Conservation (phyloP, 305 asterid genomes). For the Fraxinus angustifolia region DNA sequence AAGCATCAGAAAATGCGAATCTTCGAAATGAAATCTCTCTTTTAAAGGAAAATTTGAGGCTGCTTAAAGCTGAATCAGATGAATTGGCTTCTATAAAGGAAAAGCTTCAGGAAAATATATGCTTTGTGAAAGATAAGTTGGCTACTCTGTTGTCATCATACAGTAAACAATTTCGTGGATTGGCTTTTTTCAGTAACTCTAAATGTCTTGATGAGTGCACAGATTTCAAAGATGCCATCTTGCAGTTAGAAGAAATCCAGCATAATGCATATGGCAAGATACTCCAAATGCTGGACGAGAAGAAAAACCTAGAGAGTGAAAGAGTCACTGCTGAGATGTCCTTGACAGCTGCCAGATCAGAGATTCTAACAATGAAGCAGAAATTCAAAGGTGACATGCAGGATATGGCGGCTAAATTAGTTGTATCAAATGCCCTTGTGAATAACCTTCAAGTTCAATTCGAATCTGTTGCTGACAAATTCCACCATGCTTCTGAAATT, state of each 20-base stretch:
- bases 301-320: slow-evolving; percentile 54
- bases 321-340: slow-evolving; percentile 51
- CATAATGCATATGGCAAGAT: slow-evolving; percentile 38
- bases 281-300: slow-evolving; percentile 59
- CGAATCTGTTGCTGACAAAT: slow-evolving; percentile 59
- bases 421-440: slow-evolving; percentile 58
- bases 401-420: slow-evolving; percentile 48
- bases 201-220: slow-evolving; percentile 29
- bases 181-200: slow-evolving; percentile 27
- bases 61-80: slow-evolving; percentile 48
- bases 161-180: slow-evolving; percentile 29
- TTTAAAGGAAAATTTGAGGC: slow-evolving; percentile 43
- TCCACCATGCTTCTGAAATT: slow-evolving; percentile 49
- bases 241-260: slow-evolving; percentile 69
- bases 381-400: slow-evolving; percentile 51
- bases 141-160: slow-evolving; percentile 45
- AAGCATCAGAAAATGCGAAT: slow-evolving; percentile 43
- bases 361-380: slow-evolving; percentile 57
- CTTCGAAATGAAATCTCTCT: slow-evolving; percentile 48
- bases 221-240: slow-evolving; percentile 46
- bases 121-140: slow-evolving; percentile 53
- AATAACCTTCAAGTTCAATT: slow-evolving; percentile 69
- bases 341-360: slow-evolving; percentile 55
- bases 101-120: slow-evolving; percentile 43
- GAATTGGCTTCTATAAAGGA: slow-evolving; percentile 54